Conservation (phyloP, 176 grass and related monocot genomes). For the Themeda triandra region DNA sequence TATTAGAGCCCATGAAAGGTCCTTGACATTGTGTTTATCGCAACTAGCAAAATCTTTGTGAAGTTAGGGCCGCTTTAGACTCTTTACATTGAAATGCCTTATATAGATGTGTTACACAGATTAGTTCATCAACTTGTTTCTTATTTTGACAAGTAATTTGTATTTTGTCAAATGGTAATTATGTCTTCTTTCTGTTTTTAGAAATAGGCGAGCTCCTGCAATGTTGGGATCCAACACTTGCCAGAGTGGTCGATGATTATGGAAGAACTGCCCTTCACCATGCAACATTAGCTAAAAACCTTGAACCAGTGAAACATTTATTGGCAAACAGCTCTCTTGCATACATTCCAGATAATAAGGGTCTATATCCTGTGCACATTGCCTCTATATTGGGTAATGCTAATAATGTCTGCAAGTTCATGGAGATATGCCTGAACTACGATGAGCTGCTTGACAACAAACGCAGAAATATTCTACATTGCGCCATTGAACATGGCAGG, state of each 20-base stretch:
- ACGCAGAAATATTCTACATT: constrained; percentile 17
- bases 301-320: background rate
- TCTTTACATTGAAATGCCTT: background rate
- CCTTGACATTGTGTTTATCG: background rate
- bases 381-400: background rate
- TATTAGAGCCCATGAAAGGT: background rate
- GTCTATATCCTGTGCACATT: constrained; percentile 19
- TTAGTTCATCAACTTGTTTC: background rate
- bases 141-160: background rate
- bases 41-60: background rate
- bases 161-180: background rate
- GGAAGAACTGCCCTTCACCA: constrained; percentile 50
- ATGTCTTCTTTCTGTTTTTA: background rate
- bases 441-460: constrained; percentile 31
- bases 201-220: constrained; percentile 17
- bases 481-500: background rate
- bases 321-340: background rate
- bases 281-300: background rate
- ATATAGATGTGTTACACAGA: background rate
- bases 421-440: background rate
- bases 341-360: constrained; percentile 15
- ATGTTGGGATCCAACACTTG: background rate
- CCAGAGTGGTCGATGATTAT: background rate
- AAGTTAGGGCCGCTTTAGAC: background rate
- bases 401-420: background rate